phyloP scores from a whole-genome alignment of 1,284 basidiomycete genomes.

The Boletellus deceptivus region DNA sequence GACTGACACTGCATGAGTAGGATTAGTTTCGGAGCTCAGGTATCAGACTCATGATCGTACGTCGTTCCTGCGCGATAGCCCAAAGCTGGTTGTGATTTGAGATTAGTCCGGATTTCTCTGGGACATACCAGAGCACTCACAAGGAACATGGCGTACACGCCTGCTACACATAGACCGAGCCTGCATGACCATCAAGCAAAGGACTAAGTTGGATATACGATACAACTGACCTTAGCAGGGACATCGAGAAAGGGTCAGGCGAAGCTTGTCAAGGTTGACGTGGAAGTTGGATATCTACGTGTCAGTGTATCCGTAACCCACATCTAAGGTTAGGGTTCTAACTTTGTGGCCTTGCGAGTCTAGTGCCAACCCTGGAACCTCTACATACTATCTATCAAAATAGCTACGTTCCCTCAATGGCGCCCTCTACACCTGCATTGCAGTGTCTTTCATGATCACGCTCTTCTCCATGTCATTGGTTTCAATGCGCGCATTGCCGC shows the following conservation, averaged over 20 bases:
- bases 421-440: no score
- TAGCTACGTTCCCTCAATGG: no score
- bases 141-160: slow-evolving; percentile 79
- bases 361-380: no score
- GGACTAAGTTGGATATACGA: not conserved
- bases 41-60: slow-evolving; percentile 45
- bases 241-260: slow-evolving; percentile 18
- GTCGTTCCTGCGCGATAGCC: slow-evolving; percentile 89
- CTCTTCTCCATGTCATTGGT: no score
- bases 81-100: slow-evolving; percentile 47
- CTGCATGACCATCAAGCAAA: slow-evolving; percentile 34
- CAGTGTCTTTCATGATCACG: no score
- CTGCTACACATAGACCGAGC: slow-evolving; percentile 61
- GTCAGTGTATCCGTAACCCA: slow-evolving; percentile 26
- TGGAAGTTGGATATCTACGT: slow-evolving; percentile 18
- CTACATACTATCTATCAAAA: no score
- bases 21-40: slow-evolving; percentile 8
- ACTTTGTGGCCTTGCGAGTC: no score
- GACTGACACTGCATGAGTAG: slow-evolving; percentile 62
- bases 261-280: not conserved
- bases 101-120: not conserved
- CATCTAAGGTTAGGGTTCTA: slow-evolving; percentile 23
- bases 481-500: no score
- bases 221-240: slow-evolving; percentile 26
- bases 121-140: slow-evolving; percentile 39